phyloP scores from a whole-genome alignment of 192 early-diverging fungal species.

The Jimgerdemannia flammicorona region DNA sequence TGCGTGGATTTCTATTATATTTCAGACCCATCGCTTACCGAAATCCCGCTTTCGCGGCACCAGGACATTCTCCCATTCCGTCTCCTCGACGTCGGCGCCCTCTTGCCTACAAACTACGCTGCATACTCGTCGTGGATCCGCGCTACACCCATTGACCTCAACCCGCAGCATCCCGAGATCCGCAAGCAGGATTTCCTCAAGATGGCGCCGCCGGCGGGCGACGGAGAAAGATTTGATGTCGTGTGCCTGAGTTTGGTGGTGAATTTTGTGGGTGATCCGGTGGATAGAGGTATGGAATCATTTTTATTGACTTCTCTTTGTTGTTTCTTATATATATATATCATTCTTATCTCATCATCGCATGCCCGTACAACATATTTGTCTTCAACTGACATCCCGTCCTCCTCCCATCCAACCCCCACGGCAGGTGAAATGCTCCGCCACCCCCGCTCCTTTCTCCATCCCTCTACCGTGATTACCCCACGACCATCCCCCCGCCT shows the following conservation, averaged over 20 bases:
- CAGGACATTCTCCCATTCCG: constrained; percentile 26
- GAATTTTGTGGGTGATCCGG: constrained; percentile 84
- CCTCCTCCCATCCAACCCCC: neutral
- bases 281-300: constrained; percentile 51
- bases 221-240: constrained; percentile 61
- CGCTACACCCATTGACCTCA: constrained; percentile 80
- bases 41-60: neutral
- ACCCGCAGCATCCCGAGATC: constrained; percentile 73
- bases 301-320: too few relatives aligned
- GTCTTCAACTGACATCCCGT: too few relatives aligned
- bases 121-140: constrained; percentile 64
- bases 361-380: too few relatives aligned
- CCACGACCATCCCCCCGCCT: constrained; percentile 29
- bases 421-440: constrained; percentile 28
- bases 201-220: constrained; percentile 45
- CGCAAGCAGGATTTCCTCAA: constrained; percentile 82
- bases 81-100: constrained; percentile 83
- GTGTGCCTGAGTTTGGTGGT: constrained; percentile 81
- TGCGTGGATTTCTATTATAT: constrained; percentile 11
- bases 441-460: constrained; percentile 24
- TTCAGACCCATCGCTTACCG: neutral
- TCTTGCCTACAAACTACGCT: constrained; percentile 72
- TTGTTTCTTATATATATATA: constrained; percentile 25
- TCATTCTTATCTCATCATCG: constrained; percentile 49
- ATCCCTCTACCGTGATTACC: neutral